Percentiles rank a stretch among this genome's conserved stretches.
Evolutionary conservation across 768 basidiomycete species (phyloP).

Genomic region (Astraeus odoratus): DNA sequence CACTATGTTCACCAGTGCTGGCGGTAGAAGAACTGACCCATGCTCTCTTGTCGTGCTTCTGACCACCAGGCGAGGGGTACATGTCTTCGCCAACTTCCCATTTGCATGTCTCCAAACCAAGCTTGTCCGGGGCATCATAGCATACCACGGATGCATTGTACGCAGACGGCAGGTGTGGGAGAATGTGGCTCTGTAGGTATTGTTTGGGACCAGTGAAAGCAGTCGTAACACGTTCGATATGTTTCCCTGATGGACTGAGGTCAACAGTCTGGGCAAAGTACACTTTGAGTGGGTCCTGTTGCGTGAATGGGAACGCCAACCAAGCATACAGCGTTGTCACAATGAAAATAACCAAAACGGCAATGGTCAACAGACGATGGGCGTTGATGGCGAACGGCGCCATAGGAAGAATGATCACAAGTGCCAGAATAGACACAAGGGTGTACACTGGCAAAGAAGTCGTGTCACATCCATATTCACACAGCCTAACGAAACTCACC

Average conservation of each 20-base stretch:
- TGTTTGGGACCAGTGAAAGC: slow-evolving; percentile 37
- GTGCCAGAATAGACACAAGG: slow-evolving; percentile 36
- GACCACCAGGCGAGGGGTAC: slow-evolving; percentile 34
- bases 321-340: slow-evolving; percentile 37
- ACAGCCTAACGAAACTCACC: slow-evolving; percentile 33
- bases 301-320: slow-evolving; percentile 56
- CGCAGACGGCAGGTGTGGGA: slow-evolving; percentile 49
- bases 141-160: slow-evolving; percentile 30
- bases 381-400: slow-evolving; percentile 57
- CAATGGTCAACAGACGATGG: slow-evolving; percentile 31
- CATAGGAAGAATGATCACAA: slow-evolving; percentile 51
- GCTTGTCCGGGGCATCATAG: slow-evolving; percentile 14
- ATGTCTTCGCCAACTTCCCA: slow-evolving; percentile 37
- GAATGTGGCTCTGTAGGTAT: slow-evolving; percentile 37
- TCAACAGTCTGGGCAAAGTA: slow-evolving; percentile 62
- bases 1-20: slow-evolving; percentile 37
- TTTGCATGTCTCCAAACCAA: slow-evolving; percentile 39
- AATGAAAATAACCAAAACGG: slow-evolving; percentile 36
- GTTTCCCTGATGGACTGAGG: slow-evolving; percentile 27
- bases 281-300: slow-evolving; percentile 55
- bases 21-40: slow-evolving; percentile 42
- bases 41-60: background rate
- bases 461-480: background rate
- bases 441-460: slow-evolving; percentile 40
- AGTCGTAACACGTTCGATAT: slow-evolving; percentile 32